Base-by-base conservation (phyloP, 768 basidiomycete species). In the Tricholomella constricta region DNA sequence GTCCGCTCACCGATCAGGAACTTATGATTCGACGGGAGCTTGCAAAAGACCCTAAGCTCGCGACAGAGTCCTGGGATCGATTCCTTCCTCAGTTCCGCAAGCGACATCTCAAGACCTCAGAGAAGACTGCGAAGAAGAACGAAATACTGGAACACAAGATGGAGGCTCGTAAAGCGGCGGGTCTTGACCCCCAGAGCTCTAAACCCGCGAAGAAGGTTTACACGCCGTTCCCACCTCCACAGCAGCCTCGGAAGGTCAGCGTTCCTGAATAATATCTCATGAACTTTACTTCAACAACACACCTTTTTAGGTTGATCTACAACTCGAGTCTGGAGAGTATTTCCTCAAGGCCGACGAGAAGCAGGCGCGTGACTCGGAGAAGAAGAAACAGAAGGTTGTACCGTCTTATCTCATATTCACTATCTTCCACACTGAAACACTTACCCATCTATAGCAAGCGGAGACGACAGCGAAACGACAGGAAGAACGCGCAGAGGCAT, bases 221-320 rank as follows among this genome's bases (percentile, higher is more conserved):
- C 71, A 98, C 97, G n/a, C 97, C 97, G 1, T 99, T 98, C 83
- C 97, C 97, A 32, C 97, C 97, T 27, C 76, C 95, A 7, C 97
- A 98, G 65, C 79, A 83, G 53, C 96, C 95, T 32, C 86, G 93
- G 61, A 98, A 98, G 80, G 91, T 91, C 61, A 49, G 70, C 43
- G 23, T 43, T 17, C 27, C 51, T 19, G 15, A 35, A 25, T 20
- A 42, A 14, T 31, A 23, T 48, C 25, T 29, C 31, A 26, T 27
- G 23, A 11, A 19, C 46, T 10, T 47, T 4, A 11, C 14, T 27
- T 41, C 41, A 32, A 52, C 25, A 27, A 54, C 2, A 43, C 47
- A 17, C 15, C 10, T 40, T 2, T 42, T 9, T 36, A 93, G 88
- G 77, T 98, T 64, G 97, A 99, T 71, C 67, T 97, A 40, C 89